Evolutionary conservation across 768 basidiomycete species (phyloP).

Genomic region (Hemileccinum impolitum): DNA sequence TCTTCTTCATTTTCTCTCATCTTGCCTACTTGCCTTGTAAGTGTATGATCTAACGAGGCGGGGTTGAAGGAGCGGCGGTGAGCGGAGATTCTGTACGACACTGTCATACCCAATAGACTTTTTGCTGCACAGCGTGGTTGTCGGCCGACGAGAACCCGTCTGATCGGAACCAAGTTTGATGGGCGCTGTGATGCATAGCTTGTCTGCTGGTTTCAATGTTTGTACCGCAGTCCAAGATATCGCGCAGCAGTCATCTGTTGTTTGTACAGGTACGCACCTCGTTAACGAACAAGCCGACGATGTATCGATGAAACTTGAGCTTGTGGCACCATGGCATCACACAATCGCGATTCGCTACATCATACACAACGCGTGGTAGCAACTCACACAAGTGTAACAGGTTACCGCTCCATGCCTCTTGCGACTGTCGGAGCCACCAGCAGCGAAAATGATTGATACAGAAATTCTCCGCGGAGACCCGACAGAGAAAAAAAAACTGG

Average conservation of each 20-base stretch:
- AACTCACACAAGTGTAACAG: constrained; percentile 9
- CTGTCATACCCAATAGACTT: constrained; percentile 28
- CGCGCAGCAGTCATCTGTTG: background rate
- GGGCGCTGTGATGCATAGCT: background rate
- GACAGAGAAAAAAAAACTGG: background rate
- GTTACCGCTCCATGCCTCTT: background rate
- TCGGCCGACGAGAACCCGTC: background rate
- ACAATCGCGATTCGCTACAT: background rate
- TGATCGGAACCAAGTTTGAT: background rate
- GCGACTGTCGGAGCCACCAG: constrained; percentile 9
- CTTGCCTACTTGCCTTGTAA: constrained; percentile 26
- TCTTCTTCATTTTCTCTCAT: constrained; percentile 1
- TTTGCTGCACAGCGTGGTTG: background rate
- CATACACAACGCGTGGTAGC: background rate
- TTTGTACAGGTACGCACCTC: background rate
- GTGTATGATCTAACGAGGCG: constrained; percentile 19
- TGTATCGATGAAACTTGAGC: background rate
- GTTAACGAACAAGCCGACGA: background rate
- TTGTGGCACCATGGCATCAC: constrained; percentile 3
- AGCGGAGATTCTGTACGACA: constrained; percentile 14
- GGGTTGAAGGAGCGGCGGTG: constrained; percentile 16
- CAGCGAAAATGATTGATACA: background rate
- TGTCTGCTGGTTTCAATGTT: background rate
- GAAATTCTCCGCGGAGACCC: constrained; percentile 10
- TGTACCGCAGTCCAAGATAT: background rate